Evolutionary conservation across 1,139 yeast genomes (phyloP).

Genomic region (Geotrichum europaeum): DNA sequence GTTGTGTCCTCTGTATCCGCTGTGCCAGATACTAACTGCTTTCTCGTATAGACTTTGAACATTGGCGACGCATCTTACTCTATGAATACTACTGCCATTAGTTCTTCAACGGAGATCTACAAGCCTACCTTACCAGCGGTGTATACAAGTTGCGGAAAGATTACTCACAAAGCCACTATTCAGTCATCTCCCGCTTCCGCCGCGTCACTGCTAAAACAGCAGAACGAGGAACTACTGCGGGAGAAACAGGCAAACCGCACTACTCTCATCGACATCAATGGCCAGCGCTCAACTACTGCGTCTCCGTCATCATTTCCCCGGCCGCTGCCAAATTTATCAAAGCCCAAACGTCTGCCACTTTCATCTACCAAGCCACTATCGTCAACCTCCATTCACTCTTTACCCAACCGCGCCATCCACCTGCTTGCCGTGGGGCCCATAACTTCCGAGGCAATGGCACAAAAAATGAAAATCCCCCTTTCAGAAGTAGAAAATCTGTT

Average conservation of each 20-base stretch:
- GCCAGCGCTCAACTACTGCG: slow-evolving; percentile 19
- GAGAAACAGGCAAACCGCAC: slow-evolving; percentile 26
- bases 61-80: slow-evolving; percentile 18
- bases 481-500: slow-evolving; percentile 31
- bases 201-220: slow-evolving; percentile 22
- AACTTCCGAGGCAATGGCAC: slow-evolving; percentile 26
- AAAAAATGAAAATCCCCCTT: slow-evolving; percentile 29
- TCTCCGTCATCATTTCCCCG: slow-evolving; percentile 9
- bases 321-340: slow-evolving; percentile 1
- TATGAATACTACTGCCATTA: slow-evolving; percentile 2
- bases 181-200: slow-evolving; percentile 18
- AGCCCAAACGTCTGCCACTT: slow-evolving; percentile 18
- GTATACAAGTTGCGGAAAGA: slow-evolving; percentile 21
- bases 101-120: neutral
- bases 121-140: neutral
- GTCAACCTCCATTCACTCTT: slow-evolving; percentile 27
- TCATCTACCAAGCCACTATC: slow-evolving; percentile 25
- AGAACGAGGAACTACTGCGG: slow-evolving; percentile 20
- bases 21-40: slow-evolving; percentile 5
- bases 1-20: neutral
- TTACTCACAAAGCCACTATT: slow-evolving; percentile 24
- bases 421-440: slow-evolving; percentile 33
- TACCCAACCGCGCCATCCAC: slow-evolving; percentile 34
- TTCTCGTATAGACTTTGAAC: slow-evolving; percentile 11
- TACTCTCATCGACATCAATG: slow-evolving; percentile 21